Base-by-base conservation (phyloP, 129 eudicot genomes). In the Lonicera japonica region DNA sequence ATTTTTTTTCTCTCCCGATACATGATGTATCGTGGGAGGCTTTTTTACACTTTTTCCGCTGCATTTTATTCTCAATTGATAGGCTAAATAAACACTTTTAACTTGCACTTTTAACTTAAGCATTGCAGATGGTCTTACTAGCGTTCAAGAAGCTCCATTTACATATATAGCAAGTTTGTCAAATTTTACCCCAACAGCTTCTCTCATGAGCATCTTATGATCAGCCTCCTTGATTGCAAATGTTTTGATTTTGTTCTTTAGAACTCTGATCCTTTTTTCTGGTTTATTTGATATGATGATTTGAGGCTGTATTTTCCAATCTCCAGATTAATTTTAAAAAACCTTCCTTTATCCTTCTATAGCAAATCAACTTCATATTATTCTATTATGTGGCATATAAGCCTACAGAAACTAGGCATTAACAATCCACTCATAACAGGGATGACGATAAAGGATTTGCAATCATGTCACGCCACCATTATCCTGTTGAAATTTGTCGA, bases 391-490 rank as follows among this genome's bases (percentile, higher is more conserved):
- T 60, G 43, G 46, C 19, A 5, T 25, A 17, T 25, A 8, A 52
- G 25, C 20, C 9, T 54, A 25, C 39, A 46, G 15, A 16, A 25
- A 25, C 20, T 43, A 61, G 11, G 20, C 22, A 3, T 36, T 38
- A 63, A 59, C 63, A 65, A 12, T 16, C 36, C 39, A n/a, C 29
- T 58, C 11, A 73, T 70, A 25, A 58, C 75, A 88, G 98, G 83
- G 98, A 91, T 82, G 98, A 91, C 70, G 89, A 87, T 77, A 91
- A 87, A 71, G 96, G 98, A 25, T 24, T 87, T 39, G 90, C 98
- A 48, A 84, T 91, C 60, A 91, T 91, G 98, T 85, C 98, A 2
- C 86, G 91, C 4, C 98, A 91, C 67, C 95, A 71, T 19, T 91
- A 91, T 71, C 98, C 98, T 5, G 82, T 87, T 29, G 98, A 91